Evolutionary conservation across 2,329 filamentous ascomycete genomes (phyloP).

Genomic region (Zarea fungicola): DNA sequence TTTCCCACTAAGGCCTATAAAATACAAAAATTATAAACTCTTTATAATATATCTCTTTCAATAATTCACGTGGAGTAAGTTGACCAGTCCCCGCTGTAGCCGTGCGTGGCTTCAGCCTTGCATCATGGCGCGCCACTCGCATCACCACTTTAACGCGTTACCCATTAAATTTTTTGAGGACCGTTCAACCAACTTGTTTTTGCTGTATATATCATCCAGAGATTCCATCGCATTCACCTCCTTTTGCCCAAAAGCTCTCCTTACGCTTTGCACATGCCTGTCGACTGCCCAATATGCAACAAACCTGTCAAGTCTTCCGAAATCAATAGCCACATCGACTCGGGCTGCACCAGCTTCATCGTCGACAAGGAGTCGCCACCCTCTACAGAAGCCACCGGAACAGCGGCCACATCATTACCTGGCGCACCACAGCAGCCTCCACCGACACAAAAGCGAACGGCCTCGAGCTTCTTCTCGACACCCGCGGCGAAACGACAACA

Average conservation of each 20-base stretch:
- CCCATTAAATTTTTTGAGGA: conserved; percentile 2
- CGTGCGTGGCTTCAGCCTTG: not conserved
- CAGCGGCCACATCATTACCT: conserved; percentile 23
- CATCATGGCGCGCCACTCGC: not conserved
- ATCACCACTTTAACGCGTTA: conserved; percentile 10
- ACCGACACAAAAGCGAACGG: conserved; percentile 46
- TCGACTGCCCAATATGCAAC: conserved; percentile 78
- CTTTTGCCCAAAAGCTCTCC: not conserved
- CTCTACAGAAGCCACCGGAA: conserved; percentile 22
- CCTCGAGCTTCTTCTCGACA: conserved; percentile 57
- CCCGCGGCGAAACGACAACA: conserved; percentile 53
- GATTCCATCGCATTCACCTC: not conserved
- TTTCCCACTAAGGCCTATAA: not conserved
- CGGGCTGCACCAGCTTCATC: conserved; percentile 65
- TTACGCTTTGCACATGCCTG: conserved; percentile 33
- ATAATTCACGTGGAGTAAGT: not conserved
- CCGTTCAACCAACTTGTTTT: not conserved
- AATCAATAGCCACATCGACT: conserved; percentile 92
- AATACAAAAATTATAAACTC: not conserved
- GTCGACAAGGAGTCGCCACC: conserved; percentile 42
- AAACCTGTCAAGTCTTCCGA: conserved; percentile 64
- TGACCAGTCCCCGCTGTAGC: not conserved
- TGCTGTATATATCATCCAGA: not conserved
- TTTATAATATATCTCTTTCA: not conserved
- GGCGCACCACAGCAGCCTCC: conserved; percentile 19